Evolutionary conservation across 1,139 yeast species (phyloP), one percentile per base, ranked within the genome.

Genomic region (Scheffersomyces segobiensis): DNA sequence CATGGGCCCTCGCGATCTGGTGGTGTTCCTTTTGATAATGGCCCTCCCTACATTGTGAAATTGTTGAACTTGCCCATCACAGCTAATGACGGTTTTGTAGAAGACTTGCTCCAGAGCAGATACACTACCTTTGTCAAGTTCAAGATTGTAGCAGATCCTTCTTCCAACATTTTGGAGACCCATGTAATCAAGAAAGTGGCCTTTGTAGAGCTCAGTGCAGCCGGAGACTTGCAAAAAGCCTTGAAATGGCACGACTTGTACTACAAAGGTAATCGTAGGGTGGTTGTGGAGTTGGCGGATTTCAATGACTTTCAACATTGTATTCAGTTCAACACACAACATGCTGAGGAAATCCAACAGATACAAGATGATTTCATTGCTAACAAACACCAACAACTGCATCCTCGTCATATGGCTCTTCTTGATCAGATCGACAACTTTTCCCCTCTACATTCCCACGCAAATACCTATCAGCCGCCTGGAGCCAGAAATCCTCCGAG

Each of bases 41-140:
- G 83, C 0, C 87, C 88, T 0, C 91, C 90, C 3, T 86, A 78
- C 67, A 86, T 86, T 53, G 80, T 84, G 50, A 87, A 86, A 65
- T 71, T 87, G 53, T 68, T 81, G 19, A 82, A 83, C 60, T 70
- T 86, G 53, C 88, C 88, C 62, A 66, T 79, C 3, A 71, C 78
- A 0, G 73, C 77, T 49, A 67, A 74, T 61, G 79, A 79, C 52
- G 65, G 65, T 20, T 81, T 81, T 60, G 67, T 81, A 19, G 77
- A 75, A 53, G 84, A 81, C 66, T 71, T 81, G 50, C 80, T 81
- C 65, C 68, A 67, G 55, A 78, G 83, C 65, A 70, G 84, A 59
- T 81, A 70, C 65, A 79, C 83, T 4, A 67, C 74, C 12, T 75
- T 64, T 59, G 73, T 69, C 58, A 81, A 80, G 63, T 76, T 75